Evolutionary conservation across 495 filamentous ascomycete species (phyloP), one percentile per base, ranked within the genome.

Genomic region (Acidomyces sp.): DNA sequence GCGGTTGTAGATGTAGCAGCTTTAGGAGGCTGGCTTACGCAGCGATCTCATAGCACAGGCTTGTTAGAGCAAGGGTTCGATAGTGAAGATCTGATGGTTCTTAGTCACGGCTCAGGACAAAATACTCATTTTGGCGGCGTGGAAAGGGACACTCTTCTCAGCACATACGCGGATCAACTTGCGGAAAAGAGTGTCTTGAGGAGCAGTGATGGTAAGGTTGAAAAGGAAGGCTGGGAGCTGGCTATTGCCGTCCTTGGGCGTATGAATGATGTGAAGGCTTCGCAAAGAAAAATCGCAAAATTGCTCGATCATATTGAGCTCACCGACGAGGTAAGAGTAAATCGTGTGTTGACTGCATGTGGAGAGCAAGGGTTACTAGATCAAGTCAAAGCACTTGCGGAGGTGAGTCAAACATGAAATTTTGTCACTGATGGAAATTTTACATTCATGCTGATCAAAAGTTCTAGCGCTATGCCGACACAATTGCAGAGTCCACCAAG

Each of bases 191-290:
- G 68, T 0, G 27, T 41, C 5, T 26, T 63, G 10, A 34, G 27
- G 9, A 48, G 37, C 42, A 55, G 24, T 24, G 55, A 53, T 44
- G 49, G 38, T 59, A 62, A 37, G 55, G 60, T 7, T 39, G 51
- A 30, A 62, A 30, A 71, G 11, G 77, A 82, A 39, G 86, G 86
- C 9, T 95, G 87, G 87, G 80, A 95, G 58, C 59, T 93, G 42
- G 78, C 83, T 0, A 70, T 93, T 39, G 72, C 82, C 31, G 68
- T 90, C 11, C 61, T 92, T 22, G 75, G 74, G 26, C 71, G 87
- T 20, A 61, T 95, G 44, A 75, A 85, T 35, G 75, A 86, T 41
- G 55, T 61, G 1, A 55, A 68, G 32, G 61, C 69, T 40, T 80
- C 77, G 23, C 74, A 78, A 51, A 72, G 78, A 45, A 73, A 71